Evolutionary conservation across 2,329 filamentous ascomycete species (phyloP).

Genomic region (Aureobasidium melanogenum): DNA sequence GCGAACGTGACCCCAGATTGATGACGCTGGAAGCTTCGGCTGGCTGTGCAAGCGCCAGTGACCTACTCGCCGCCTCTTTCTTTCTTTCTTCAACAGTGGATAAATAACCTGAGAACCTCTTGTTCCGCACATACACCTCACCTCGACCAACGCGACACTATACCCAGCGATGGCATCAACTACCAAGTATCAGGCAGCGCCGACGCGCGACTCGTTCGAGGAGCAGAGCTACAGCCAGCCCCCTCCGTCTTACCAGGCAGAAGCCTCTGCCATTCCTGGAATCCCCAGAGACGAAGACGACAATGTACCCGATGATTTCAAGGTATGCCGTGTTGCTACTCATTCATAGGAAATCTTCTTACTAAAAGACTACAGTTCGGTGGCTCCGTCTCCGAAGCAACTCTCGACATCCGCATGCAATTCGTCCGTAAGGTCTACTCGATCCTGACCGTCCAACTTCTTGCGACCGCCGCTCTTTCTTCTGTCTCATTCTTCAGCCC

Average conservation of each 20-base stretch:
- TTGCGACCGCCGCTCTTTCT: constrained; percentile 73
- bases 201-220: constrained; percentile 79
- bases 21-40: constrained; percentile 6
- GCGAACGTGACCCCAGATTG: constrained; percentile 1
- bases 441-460: constrained; percentile 89
- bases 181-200: constrained; percentile 73
- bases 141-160: not conserved
- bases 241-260: constrained; percentile 71
- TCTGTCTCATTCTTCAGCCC: constrained; percentile 76
- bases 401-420: constrained; percentile 69
- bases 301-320: constrained; percentile 95
- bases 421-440: constrained; percentile 59
- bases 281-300: constrained; percentile 67
- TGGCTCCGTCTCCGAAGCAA: constrained; percentile 85
- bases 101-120: not conserved
- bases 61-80: not conserved
- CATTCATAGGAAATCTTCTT: not conserved
- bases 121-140: not conserved
- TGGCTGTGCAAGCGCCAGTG: not conserved
- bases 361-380: constrained; percentile 56
- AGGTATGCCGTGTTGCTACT: constrained; percentile 41
- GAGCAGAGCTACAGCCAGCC: constrained; percentile 61
- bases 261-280: constrained; percentile 50
- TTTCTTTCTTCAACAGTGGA: no score
- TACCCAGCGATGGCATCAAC: constrained; percentile 54